Percentiles rank a stretch among this genome's conserved stretches.
These are phyloP conservation scores for Diaporthe sp. DNA, from an alignment of 2,329 filamentous ascomycete species.

Conservation along the genomic window DNA sequence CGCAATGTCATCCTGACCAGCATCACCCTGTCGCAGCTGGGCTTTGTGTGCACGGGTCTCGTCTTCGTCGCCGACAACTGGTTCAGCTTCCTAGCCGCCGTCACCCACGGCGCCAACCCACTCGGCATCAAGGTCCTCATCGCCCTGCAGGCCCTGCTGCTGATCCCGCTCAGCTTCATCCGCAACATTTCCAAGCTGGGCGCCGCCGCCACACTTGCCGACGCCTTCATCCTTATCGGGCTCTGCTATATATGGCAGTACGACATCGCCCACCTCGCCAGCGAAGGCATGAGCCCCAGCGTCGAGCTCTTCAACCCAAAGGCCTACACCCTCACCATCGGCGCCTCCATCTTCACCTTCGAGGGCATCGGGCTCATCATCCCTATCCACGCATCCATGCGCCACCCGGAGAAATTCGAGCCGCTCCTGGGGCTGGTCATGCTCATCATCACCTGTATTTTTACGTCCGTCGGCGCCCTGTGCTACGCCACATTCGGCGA, in stretches of 20 bases:
- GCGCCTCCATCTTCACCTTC: constrained; percentile 82
- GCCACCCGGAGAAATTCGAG: constrained; percentile 76
- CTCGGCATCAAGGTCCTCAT: constrained; percentile 72
- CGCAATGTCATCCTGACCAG: constrained; percentile 76
- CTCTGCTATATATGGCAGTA: constrained; percentile 81
- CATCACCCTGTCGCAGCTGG: constrained; percentile 81
- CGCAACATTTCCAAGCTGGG: constrained; percentile 83
- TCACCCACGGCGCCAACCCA: constrained; percentile 63
- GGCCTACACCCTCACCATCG: constrained; percentile 78
- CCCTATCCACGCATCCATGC: constrained; percentile 83
- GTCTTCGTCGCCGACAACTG: constrained; percentile 85
- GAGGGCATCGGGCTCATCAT: constrained; percentile 84
- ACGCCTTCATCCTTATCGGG: constrained; percentile 79
- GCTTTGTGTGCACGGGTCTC: constrained; percentile 83
- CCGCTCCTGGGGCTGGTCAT: constrained; percentile 77
- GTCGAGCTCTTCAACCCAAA: constrained; percentile 79
- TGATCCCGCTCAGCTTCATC: constrained; percentile 78
- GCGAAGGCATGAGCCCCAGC: constrained; percentile 68
- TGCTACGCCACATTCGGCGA: constrained; percentile 82
- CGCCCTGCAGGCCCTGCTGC: constrained; percentile 72
- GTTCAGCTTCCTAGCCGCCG: constrained; percentile 75
- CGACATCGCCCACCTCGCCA: constrained; percentile 70
- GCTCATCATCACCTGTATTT: constrained; percentile 80
- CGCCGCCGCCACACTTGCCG: constrained; percentile 76
- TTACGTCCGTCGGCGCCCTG: constrained; percentile 78